Evolutionary conservation across 2,329 filamentous ascomycete species (phyloP), one percentile per base, ranked within the genome.

Genomic region (Pseudogymnoascus sp.): DNA sequence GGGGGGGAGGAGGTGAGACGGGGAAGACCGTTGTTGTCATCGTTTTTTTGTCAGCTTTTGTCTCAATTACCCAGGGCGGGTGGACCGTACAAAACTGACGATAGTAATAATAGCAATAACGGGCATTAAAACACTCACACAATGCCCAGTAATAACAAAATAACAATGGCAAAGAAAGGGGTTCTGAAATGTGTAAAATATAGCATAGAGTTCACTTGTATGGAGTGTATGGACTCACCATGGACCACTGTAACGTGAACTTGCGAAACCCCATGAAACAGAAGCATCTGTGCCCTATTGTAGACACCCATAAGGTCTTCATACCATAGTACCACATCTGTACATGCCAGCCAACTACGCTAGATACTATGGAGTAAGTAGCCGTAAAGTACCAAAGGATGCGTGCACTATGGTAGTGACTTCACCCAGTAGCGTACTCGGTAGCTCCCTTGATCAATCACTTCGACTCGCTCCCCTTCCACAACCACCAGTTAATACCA

Each of bases 391-490:
- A 55, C 45, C n/a, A 55, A 33, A 9, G 27, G 27, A 55, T 31
- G 45, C 31, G 45, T 31, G 45, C 45, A 31, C 27, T 52, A 52
- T 45, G 40, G 40, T 45, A 52, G 45, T 31, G 31, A 52, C 45
- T 52, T 31, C n/a, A n/a, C n/a, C 45, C 45, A 52, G 45, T 55
- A 55, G 45, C 45, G 45, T 55, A 33, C 27, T 55, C 45, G 45
- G 45, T 55, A 55, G 45, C 45, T 55, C 45, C 45, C 45, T 55
- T 55, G 45, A 55, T 55, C 45, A 55, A 31, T 55, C 45, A 55
- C 45, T 55, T 55, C 45, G n/a, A 55, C 27, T 55, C 45, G 45
- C 45, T 33, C 45, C 45, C 45, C 29, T 31, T 33, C 45, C 27
- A 31, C 5, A 18, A 55, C 45, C 45, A 31, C 45, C 45, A 55